Evolutionary conservation across 2,329 filamentous ascomycete species (phyloP), one percentile per base, ranked within the genome.

Genomic region (Talaromyces funiculosus): DNA sequence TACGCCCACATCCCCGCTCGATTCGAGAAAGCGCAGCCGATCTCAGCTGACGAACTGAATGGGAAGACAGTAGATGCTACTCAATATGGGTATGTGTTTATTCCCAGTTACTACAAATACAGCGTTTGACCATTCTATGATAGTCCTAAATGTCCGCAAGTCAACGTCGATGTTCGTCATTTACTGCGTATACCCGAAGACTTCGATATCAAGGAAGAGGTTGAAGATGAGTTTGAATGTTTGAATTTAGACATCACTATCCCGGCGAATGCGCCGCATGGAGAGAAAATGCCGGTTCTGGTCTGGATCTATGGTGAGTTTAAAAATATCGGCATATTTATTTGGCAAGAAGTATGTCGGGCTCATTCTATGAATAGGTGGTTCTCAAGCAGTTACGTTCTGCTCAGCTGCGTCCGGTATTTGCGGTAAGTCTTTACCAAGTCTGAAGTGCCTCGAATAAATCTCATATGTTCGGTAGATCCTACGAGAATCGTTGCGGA

Each of bases 321-420:
- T 26, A 20, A 1, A 12, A 1, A 9, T 40, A 1, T 18, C 7
- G 16, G n/a, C 0, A 3, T 7, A 10, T 33, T 6, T 14, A 5
- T 20, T 24, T 10, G 12, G 12, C 3, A 42, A 29, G 6, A 24
- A 29, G 22, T 8, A 18, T 31, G 22, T n/a, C 2, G 9, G 14
- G 3, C 53, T 49, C 22, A 53, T 35, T 1, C 4, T 42, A 16
- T 38, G 12, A 29, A 24, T 29, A 72, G 69, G 75, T 9, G 78
- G 78, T 9, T 79, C 77, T 3, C 78, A 80, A 53, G 69, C 75
- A 1, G 71, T 80, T 5, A 78, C 77, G 0, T 80, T 78, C 60
- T 78, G 75, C 35, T 77, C 72, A 18, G 73, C 72, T 22, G 72
- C 74, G 3, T 77, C 76, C 0, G 71, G 72, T 4, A 69, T 79